Percentiles rank a stretch among this genome's conserved stretches.
These are phyloP conservation scores for Babesia caballi DNA, from an alignment of 169 alveolate genomes.

Conservation along the genomic window DNA sequence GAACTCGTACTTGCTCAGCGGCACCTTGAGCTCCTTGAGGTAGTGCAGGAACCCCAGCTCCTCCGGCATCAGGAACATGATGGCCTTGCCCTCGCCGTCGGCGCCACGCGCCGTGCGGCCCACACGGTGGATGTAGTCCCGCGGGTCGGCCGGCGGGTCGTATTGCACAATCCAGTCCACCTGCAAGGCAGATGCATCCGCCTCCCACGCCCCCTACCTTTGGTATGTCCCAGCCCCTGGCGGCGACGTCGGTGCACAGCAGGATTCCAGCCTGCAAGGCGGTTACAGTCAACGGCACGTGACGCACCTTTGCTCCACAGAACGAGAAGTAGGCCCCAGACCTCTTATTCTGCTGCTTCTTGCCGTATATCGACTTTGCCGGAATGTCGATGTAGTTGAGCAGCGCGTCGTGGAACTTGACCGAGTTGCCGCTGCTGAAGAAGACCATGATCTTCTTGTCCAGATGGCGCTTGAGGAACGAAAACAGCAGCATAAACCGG, in stretches of 20 bases:
- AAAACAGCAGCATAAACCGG: conserved; percentile 92
- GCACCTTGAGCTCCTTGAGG: conserved; percentile 88
- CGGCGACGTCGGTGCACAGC: conserved; percentile 99
- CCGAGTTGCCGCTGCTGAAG: conserved; percentile 96
- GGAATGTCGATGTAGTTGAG: conserved; percentile 97
- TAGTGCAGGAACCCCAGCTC: conserved; percentile 92
- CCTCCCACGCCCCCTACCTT: conserved; percentile 60
- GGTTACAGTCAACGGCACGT: neutral
- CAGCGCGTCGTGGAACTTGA: conserved; percentile 95
- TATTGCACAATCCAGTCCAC: conserved; percentile 99
- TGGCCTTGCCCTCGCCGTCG: conserved; percentile 92
- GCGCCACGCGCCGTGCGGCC: conserved; percentile 99
- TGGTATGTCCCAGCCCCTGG: conserved; percentile 99
- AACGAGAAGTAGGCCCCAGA: conserved; percentile 93
- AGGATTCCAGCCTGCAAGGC: conserved; percentile 84
- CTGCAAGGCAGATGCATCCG: conserved; percentile 27
- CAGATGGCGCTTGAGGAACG: conserved; percentile 93
- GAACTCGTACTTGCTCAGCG: conserved; percentile 95
- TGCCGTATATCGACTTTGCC: conserved; percentile 94
- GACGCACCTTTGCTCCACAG: conserved; percentile 85
- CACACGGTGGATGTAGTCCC: conserved; percentile 99
- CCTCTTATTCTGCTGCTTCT: conserved; percentile 94
- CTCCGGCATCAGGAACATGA: conserved; percentile 95
- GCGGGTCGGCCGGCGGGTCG: conserved; percentile 99
- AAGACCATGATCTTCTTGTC: conserved; percentile 95